Base-by-base conservation (phyloP, 164 flowering plant species). In the Sextonia rubra region DNA sequence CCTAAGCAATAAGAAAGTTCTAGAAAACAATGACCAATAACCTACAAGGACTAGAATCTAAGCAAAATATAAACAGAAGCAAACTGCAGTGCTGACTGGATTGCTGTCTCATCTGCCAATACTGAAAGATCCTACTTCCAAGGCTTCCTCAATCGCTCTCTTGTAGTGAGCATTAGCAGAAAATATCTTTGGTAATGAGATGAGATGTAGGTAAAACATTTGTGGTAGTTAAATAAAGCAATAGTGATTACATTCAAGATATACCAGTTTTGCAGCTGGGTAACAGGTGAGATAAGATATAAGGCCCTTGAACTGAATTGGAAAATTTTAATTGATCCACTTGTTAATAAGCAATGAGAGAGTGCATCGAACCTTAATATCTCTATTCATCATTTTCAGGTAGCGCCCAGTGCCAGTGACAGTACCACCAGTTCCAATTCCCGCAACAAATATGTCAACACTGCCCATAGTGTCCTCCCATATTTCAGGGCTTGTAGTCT, bases 391-490 rank as follows among this genome's bases (percentile, higher is more conserved):
- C 90, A 81, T 85, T 75, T 92, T 92, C 76, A 92, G 80, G 81
- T 83, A 92, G 17, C 80, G 82, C 18, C 94, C 97, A 69, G 89
- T 81, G 37, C 93, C 97, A 0, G 93, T 90, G 62, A 92, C 72
- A 7, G 97, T 91, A 70, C 91, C 93, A 69, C 94, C 94, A 76
- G 93, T 90, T 61, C 97, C 97, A 74, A 92, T 88, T 73, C 82
- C 89, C 12, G 94, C 89, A 74, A 92, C 91, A 77, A 92, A 75
- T 71, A 92, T 83, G 83, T 89, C 91, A 69, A 89, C 83, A 66
- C 73, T 84, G 32, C 93, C 97, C 85, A 85, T 73, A 44, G 94
- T 89, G 76, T 92, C 94, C 82, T 90, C 92, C 97, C 97, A 92
- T 82, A 92, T 90, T 81, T 90, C 97, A 29, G 92, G 93, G 66